Evolutionary conservation across 2,329 filamentous ascomycete species (phyloP).

Genomic region (Kalmusia sp.): DNA sequence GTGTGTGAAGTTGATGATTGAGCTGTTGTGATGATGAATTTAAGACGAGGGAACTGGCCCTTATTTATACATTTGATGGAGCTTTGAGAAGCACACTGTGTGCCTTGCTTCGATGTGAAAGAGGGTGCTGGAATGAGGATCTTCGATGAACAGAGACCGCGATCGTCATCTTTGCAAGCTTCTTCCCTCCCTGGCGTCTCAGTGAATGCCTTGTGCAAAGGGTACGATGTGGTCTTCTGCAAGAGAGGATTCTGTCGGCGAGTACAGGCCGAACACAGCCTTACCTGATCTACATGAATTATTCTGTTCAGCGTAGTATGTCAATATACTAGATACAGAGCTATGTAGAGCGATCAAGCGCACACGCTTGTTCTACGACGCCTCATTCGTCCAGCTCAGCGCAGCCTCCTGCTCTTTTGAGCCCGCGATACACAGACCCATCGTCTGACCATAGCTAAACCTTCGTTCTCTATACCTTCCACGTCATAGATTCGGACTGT

Average conservation of each 20-base stretch:
- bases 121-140: background rate
- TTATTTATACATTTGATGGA: constrained; percentile 1
- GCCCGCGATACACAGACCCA: background rate
- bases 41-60: background rate
- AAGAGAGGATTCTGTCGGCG: background rate
- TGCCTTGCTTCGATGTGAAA: background rate
- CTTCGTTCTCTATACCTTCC: background rate
- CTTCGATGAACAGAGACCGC: background rate
- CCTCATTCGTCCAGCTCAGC: background rate
- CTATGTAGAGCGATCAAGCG: background rate
- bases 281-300: background rate
- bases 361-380: background rate
- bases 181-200: background rate
- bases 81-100: background rate
- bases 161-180: background rate
- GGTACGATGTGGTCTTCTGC: background rate
- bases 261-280: background rate
- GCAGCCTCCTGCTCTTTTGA: background rate
- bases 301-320: background rate
- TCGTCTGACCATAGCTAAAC: background rate
- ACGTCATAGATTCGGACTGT: background rate
- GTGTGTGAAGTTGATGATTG: constrained; percentile 1
- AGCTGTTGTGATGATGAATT: constrained; percentile 7
- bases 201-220: background rate
- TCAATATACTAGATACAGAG: background rate